Evolutionary conservation across 768 basidiomycete genomes (phyloP), one percentile per base, ranked within the genome.

Genomic region (Chalciporus chontae): DNA sequence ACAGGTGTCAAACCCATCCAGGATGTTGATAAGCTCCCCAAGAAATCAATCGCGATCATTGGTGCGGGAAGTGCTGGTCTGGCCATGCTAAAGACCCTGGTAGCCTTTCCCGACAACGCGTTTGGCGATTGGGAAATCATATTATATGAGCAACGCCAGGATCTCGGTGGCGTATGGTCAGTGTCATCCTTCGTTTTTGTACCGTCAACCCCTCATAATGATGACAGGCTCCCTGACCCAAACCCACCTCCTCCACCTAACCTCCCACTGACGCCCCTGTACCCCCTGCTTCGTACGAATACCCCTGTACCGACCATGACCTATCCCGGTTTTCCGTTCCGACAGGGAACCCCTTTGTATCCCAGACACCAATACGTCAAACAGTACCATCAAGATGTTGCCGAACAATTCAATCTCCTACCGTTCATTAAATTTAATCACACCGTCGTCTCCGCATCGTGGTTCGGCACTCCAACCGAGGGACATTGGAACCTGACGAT

Each of bases 51-150:
- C 38, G 79, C 76, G 9, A 76, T 81, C 47, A 65, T 82, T 38
- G 81, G 81, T 18, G 77, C 73, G 15, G 79, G 79, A 10, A 80
- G 74, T 57, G 77, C 73, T n/a, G 80, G 79, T 2, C 60, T 82
- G 24, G 77, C 75, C 5, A 70, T 72, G 60, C 60, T 81, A 29
- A 79, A 79, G 61, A 73, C 72, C 13, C 53, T 76, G 11, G 61
- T 75, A 2, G 76, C 77, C 57, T 52, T 81, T 7, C 76, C 77
- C 2, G 60, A 64, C 18, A 66, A 73, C 23, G 52, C 58, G 3
- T 65, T 66, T 23, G 45, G 57, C 21, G 62, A 60, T 14, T 79
- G 77, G 76, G 69, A 76, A 24, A 65, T 82, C 27, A 72, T 73
- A 14, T 59, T 80, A 23, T 79, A 73, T 53, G 80, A 83, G 54